These are phyloP conservation scores for Dissophora ornata DNA, from an alignment of 192 early-diverging fungal species.

Conservation along the genomic window DNA sequence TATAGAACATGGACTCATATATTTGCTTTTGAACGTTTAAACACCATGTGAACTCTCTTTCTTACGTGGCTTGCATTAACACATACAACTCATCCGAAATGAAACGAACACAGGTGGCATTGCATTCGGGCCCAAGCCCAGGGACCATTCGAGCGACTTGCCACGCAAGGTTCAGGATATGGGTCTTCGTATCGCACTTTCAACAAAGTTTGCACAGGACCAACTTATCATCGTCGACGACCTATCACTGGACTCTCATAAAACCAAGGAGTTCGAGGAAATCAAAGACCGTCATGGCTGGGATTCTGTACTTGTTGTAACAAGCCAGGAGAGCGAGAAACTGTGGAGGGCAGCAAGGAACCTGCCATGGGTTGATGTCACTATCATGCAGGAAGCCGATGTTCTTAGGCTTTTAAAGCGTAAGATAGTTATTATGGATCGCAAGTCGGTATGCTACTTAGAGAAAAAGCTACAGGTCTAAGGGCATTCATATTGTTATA, in stretches of 20 bases:
- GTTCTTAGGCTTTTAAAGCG: conserved; percentile 76
- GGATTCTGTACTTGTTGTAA: conserved; percentile 57
- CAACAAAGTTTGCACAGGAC: conserved; percentile 90
- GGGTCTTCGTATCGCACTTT: conserved; percentile 85
- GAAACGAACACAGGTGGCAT: conserved; percentile 64
- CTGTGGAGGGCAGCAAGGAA: conserved; percentile 72
- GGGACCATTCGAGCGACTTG: conserved; percentile 83
- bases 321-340: conserved; percentile 54
- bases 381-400: conserved; percentile 72
- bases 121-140: conserved; percentile 92
- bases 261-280: conserved; percentile 64
- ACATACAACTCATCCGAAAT: too few species aligned
- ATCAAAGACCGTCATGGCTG: conserved; percentile 60
- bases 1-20: too few species aligned
- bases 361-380: conserved; percentile 67
- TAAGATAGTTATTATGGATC: conserved; percentile 75
- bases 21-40: too few species aligned
- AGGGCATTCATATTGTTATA: not conserved
- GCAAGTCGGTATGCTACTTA: conserved; percentile 70
- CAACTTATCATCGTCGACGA: conserved; percentile 89
- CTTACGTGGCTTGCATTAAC: too few species aligned
- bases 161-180: conserved; percentile 88
- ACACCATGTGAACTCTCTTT: too few species aligned
- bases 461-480: conserved; percentile 62
- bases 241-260: conserved; percentile 61